phyloP scores from a whole-genome alignment of 306 rosid species.

The Cyclanthera cordifolia region DNA sequence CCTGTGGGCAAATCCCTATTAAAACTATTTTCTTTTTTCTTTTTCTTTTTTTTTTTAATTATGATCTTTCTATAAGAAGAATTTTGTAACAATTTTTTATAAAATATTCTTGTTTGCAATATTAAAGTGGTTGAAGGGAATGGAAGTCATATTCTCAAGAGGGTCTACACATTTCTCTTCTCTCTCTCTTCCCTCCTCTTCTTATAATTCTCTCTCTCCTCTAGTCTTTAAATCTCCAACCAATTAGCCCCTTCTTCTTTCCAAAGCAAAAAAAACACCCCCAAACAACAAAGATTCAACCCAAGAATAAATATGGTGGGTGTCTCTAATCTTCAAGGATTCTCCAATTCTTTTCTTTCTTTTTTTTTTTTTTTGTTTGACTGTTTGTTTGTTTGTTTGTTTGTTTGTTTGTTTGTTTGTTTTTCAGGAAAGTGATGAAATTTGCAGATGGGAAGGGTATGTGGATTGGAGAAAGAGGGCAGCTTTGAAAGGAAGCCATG shows the following conservation, averaged over 20 bases:
- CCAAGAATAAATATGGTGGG: constrained; percentile 18
- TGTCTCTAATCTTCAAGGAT: neutral
- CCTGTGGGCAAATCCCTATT: constrained; percentile 19
- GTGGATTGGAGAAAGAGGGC: constrained; percentile 73
- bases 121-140: constrained; percentile 16
- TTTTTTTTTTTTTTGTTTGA: neutral
- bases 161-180: constrained; percentile 27
- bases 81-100: neutral
- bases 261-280: neutral
- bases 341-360: neutral
- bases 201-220: constrained; percentile 4
- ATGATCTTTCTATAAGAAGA: no score
- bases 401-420: no score
- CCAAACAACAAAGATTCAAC: constrained; percentile 19
- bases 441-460: constrained; percentile 68
- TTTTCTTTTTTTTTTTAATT: neutral
- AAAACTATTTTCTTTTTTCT: constrained; percentile 6
- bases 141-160: constrained; percentile 25
- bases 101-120: neutral
- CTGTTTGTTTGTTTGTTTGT: no score
- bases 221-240: constrained; percentile 35
- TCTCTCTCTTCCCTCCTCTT: neutral
- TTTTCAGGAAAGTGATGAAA: constrained; percentile 11
- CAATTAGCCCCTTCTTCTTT: constrained; percentile 11
- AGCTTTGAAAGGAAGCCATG: constrained; percentile 58